These are phyloP conservation scores for Trichoderma reesei DNA, from an alignment of 495 filamentous ascomycete genomes.

Conservation along the genomic window DNA sequence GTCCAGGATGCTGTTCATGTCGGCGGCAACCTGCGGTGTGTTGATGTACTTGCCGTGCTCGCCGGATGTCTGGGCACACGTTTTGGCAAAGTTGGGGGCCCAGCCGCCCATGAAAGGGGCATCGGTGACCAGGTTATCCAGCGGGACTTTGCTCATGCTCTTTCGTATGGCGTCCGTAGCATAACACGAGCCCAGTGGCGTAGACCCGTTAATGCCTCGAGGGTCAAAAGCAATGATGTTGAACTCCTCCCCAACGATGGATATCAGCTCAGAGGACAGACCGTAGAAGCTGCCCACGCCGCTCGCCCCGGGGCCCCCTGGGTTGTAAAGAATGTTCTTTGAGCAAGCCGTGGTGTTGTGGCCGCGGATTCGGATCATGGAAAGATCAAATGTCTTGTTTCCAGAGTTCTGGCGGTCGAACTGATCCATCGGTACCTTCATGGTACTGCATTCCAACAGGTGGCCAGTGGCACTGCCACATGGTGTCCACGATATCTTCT, in stretches of 20 bases:
- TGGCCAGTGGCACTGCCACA: constrained; percentile 26
- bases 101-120: constrained; percentile 33
- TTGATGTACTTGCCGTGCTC: constrained; percentile 30
- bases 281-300: constrained; percentile 28
- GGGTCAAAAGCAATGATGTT: constrained; percentile 38
- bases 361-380: constrained; percentile 33
- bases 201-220: constrained; percentile 33
- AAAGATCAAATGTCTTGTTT: constrained; percentile 30
- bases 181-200: constrained; percentile 30
- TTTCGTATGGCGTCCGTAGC: constrained; percentile 20
- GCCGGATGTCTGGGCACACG: constrained; percentile 34
- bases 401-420: constrained; percentile 23
- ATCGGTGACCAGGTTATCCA: constrained; percentile 21
- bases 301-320: constrained; percentile 35
- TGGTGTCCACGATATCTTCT: constrained; percentile 28
- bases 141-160: constrained; percentile 19
- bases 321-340: constrained; percentile 35
- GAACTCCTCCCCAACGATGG: constrained; percentile 33
- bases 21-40: constrained; percentile 28
- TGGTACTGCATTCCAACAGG: constrained; percentile 25
- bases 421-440: constrained; percentile 38
- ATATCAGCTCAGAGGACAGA: constrained; percentile 22
- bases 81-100: constrained; percentile 26
- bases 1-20: constrained; percentile 41
- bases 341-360: constrained; percentile 20